Evolutionary conservation across 2,329 filamentous ascomycete genomes (phyloP).

Genomic region (Leptodontidium sp.): DNA sequence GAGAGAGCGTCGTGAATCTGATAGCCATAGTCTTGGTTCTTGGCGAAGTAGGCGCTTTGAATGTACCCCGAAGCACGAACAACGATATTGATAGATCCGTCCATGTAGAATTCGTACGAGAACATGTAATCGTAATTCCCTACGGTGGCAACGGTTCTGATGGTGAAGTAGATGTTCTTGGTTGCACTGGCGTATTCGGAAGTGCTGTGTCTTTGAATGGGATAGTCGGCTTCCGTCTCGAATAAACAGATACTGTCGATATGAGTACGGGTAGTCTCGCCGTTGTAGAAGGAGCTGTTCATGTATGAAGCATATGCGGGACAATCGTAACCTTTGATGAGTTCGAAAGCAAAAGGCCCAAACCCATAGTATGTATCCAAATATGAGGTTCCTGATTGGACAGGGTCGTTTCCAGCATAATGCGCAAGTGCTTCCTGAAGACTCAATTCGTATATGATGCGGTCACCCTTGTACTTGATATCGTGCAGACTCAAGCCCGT

Average conservation of each 20-base stretch:
- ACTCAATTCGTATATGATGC: background rate
- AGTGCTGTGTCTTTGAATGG: background rate
- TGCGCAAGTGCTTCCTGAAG: background rate
- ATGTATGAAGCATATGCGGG: background rate
- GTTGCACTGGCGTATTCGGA: background rate
- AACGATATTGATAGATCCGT: background rate
- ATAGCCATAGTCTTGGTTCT: slow-evolving; percentile 57
- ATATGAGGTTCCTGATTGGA: background rate
- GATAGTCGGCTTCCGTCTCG: background rate
- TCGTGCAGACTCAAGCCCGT: slow-evolving; percentile 59
- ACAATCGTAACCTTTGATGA: background rate
- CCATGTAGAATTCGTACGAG: background rate
- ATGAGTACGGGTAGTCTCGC: background rate
- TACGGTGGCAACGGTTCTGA: background rate
- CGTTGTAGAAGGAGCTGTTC: background rate
- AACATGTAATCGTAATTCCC: background rate
- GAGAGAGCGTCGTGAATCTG: slow-evolving; percentile 57
- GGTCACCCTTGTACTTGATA: slow-evolving; percentile 55
- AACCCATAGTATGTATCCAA: background rate
- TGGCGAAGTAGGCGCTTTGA: background rate
- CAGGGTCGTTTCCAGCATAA: background rate
- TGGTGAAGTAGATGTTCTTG: background rate
- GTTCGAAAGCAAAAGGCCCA: background rate
- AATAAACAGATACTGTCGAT: background rate
- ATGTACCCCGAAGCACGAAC: background rate